Conservation (phyloP, 768 basidiomycete genomes). For the Naganishia kalamii region DNA sequence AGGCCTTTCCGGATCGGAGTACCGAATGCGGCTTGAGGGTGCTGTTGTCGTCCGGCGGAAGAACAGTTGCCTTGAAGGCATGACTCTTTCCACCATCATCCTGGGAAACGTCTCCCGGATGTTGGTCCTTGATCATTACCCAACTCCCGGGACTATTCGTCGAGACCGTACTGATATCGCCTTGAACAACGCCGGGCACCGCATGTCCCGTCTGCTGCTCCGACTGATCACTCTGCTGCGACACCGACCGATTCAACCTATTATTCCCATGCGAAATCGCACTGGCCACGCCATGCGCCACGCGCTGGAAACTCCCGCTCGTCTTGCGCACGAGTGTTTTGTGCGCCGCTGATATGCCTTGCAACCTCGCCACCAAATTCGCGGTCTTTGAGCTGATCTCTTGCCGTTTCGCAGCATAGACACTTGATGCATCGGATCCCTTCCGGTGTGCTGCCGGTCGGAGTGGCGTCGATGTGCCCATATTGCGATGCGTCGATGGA, state of each 20-base stretch:
- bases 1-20: not conserved
- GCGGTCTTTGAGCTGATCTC: slow-evolving; percentile 9
- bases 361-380: not conserved
- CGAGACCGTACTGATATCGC: slow-evolving; percentile 9
- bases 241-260: not conserved
- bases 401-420: slow-evolving; percentile 5
- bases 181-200: not conserved
- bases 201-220: slow-evolving; percentile 12
- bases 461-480: not conserved
- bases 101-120: too few species aligned
- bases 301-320: slow-evolving; percentile 9
- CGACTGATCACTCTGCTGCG: not conserved
- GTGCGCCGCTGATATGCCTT: not conserved
- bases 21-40: not conserved
- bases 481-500: not conserved
- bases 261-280: not conserved
- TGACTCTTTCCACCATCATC: too few species aligned
- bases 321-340: slow-evolving; percentile 8
- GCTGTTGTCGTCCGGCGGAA: not conserved
- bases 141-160: slow-evolving; percentile 5
- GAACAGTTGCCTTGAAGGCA: not conserved
- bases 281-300: not conserved
- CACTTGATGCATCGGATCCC: not conserved
- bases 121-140: slow-evolving; percentile 10
- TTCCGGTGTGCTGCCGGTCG: not conserved